These are phyloP conservation scores for Peribolospora kevripleyi DNA, from an alignment of 768 basidiomycete genomes.

Conservation along the genomic window DNA sequence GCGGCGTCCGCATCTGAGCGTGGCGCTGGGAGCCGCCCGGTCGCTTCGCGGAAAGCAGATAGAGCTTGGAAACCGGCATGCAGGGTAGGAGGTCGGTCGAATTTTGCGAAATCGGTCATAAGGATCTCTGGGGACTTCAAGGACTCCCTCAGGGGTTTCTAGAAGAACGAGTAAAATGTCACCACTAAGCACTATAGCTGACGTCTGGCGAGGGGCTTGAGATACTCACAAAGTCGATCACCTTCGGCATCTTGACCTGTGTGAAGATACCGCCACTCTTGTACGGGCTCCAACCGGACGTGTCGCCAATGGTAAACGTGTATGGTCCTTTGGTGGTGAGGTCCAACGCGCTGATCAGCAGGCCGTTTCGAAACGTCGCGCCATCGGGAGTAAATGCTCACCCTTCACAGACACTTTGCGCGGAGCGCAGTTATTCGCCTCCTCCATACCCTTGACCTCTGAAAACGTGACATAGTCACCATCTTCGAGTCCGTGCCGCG, in stretches of 20 bases:
- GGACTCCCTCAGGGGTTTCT: slow-evolving; percentile 89
- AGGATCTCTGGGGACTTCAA: slow-evolving; percentile 58
- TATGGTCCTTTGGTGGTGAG: slow-evolving; percentile 38
- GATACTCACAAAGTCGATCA: slow-evolving; percentile 62
- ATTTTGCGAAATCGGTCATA: slow-evolving; percentile 92
- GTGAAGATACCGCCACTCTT: slow-evolving; percentile 78
- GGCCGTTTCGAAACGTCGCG: neutral
- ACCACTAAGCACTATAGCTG: neutral
- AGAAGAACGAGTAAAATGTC: neutral
- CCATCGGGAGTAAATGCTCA: slow-evolving; percentile 6
- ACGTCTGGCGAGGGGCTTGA: no score
- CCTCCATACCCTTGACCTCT: slow-evolving; percentile 84
- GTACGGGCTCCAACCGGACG: slow-evolving; percentile 49
- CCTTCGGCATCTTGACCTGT: slow-evolving; percentile 97
- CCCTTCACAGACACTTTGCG: slow-evolving; percentile 75
- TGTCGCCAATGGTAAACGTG: slow-evolving; percentile 89
- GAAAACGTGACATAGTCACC: slow-evolving; percentile 92
- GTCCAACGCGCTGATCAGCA: neutral
- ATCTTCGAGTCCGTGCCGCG: slow-evolving; percentile 92
- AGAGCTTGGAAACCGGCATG: slow-evolving; percentile 90
- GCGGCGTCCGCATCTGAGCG: slow-evolving; percentile 60
- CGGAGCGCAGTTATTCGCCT: slow-evolving; percentile 72
- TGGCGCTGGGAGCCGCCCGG: slow-evolving; percentile 51
- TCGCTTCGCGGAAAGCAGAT: slow-evolving; percentile 41
- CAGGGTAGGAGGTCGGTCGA: slow-evolving; percentile 67